Percentiles rank a stretch among this genome's conserved stretches.
phyloP scores from a whole-genome alignment of 2,329 filamentous ascomycete genomes.

The Ophiostoma quercus region DNA sequence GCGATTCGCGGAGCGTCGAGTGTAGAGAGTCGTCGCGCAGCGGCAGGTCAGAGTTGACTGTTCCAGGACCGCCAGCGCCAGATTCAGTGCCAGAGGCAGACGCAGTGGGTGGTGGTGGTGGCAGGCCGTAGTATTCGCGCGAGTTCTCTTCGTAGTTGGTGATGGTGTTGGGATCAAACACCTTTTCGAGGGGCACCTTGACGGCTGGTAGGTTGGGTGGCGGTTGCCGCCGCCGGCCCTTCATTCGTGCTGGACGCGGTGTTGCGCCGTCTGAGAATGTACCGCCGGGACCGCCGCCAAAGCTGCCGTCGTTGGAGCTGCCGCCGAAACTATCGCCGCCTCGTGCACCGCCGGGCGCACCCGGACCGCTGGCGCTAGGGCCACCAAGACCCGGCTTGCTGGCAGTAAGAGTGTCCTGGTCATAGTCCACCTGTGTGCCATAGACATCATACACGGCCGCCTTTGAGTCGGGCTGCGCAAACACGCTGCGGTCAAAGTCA shows the following conservation, averaged over 20 bases:
- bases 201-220: slow-evolving; percentile 55
- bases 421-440: slow-evolving; percentile 49
- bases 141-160: slow-evolving; percentile 62
- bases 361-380: slow-evolving; percentile 35
- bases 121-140: slow-evolving; percentile 52
- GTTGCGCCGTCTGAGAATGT: slow-evolving; percentile 31
- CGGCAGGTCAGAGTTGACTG: slow-evolving; percentile 48
- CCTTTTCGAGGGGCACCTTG: slow-evolving; percentile 56
- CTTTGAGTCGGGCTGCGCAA: slow-evolving; percentile 49
- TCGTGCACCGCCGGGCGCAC: not conserved
- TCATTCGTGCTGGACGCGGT: slow-evolving; percentile 47
- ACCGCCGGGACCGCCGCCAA: slow-evolving; percentile 29
- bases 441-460: slow-evolving; percentile 52
- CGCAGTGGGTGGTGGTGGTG: slow-evolving; percentile 37
- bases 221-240: slow-evolving; percentile 49
- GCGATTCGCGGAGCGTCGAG: slow-evolving; percentile 53
- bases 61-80: not conserved
- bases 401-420: not conserved
- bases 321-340: slow-evolving; percentile 15
- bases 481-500: slow-evolving; percentile 56
- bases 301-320: slow-evolving; percentile 34
- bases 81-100: slow-evolving; percentile 1
- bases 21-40: slow-evolving; percentile 52
- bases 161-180: slow-evolving; percentile 62
- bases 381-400: slow-evolving; percentile 33